Conservation (phyloP, 805 yeast species). For the Komagataella mondaviorum region DNA sequence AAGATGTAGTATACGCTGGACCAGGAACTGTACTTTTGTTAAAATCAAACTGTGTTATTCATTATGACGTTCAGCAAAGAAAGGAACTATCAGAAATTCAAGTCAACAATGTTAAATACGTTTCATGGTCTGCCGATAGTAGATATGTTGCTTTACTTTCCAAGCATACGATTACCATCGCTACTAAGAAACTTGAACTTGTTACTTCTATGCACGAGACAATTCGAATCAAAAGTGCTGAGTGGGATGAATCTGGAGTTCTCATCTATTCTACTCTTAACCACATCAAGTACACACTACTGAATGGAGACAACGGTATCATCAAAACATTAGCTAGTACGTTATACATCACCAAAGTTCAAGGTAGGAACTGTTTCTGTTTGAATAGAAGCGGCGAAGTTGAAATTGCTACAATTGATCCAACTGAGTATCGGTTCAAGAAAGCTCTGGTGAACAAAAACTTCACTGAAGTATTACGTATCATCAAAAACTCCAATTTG, state of each 20-base stretch:
- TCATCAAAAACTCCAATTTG: conserved; percentile 76
- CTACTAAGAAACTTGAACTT: conserved; percentile 62
- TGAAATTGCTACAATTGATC: conserved; percentile 70
- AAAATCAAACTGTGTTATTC: conserved; percentile 58
- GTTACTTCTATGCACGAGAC: conserved; percentile 89
- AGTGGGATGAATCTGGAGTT: conserved; percentile 89
- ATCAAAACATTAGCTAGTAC: conserved; percentile 87
- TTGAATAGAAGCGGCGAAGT: conserved; percentile 79
- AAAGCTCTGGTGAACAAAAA: conserved; percentile 82
- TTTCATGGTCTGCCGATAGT: conserved; percentile 79
- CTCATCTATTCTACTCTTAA: conserved; percentile 87
- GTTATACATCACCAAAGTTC: conserved; percentile 62
- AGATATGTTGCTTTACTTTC: conserved; percentile 78
- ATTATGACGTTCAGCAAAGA: conserved; percentile 89
- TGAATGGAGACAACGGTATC: conserved; percentile 93
- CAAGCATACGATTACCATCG: conserved; percentile 87
- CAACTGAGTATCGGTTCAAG: conserved; percentile 95
- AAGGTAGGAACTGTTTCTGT: conserved; percentile 62
- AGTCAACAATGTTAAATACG: conserved; percentile 76
- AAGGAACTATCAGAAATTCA: conserved; percentile 56
- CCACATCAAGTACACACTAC: conserved; percentile 85
- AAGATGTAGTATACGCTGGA: conserved; percentile 63
- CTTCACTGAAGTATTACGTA: conserved; percentile 81
- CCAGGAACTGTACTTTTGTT: conserved; percentile 76
- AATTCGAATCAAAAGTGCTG: conserved; percentile 89